Conservation (phyloP, 2,329 filamentous ascomycete genomes). For the Plenodomus biglobosus region DNA sequence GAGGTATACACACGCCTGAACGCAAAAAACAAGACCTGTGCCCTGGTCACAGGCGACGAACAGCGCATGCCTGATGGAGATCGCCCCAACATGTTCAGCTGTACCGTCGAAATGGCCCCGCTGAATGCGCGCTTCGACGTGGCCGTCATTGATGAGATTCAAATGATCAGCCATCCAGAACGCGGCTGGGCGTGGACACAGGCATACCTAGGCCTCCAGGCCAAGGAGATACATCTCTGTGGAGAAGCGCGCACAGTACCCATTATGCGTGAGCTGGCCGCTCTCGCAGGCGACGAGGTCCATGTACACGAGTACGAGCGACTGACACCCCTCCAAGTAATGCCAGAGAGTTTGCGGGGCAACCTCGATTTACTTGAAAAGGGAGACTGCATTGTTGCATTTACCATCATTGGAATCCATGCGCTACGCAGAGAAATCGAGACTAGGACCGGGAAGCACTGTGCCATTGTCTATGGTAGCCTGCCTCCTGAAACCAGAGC, state of each 20-base stretch:
- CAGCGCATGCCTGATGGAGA: constrained; percentile 64
- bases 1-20: constrained; percentile 90
- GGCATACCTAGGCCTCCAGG: constrained; percentile 82
- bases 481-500: constrained; percentile 90
- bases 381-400: constrained; percentile 87
- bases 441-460: constrained; percentile 70
- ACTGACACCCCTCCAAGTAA: constrained; percentile 73
- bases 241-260: constrained; percentile 83
- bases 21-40: constrained; percentile 74
- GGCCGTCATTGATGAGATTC: constrained; percentile 96
- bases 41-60: constrained; percentile 89
- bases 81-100: constrained; percentile 65
- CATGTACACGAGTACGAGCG: constrained; percentile 81
- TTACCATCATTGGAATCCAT: constrained; percentile 81
- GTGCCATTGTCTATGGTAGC: constrained; percentile 90
- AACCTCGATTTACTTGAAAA: constrained; percentile 73
- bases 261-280: constrained; percentile 75
- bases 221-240: constrained; percentile 88
- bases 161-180: constrained; percentile 82
- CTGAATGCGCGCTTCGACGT: constrained; percentile 70
- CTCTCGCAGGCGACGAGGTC: constrained; percentile 77
- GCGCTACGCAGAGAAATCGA: constrained; percentile 78
- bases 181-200: constrained; percentile 95
- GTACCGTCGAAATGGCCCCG: constrained; percentile 90
- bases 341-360: constrained; percentile 63